Evolutionary conservation across 768 basidiomycete genomes (phyloP).

Genomic region (Clavulina sp.): DNA sequence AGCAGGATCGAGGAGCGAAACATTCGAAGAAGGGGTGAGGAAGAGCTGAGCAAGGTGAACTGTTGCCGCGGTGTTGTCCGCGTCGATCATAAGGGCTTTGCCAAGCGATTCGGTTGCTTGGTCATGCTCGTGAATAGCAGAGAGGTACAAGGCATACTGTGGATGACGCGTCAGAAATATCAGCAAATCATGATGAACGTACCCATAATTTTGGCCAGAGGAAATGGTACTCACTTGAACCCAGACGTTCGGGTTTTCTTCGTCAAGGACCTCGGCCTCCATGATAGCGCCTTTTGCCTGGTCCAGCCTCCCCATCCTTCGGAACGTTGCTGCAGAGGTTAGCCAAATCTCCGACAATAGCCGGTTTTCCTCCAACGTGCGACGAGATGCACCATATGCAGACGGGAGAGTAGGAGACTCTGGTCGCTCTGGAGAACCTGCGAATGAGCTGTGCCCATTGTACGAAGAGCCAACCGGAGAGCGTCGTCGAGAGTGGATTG

Average conservation of each 20-base stretch:
- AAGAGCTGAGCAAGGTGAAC: constrained; percentile 67
- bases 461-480: constrained; percentile 15
- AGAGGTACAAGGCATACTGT: constrained; percentile 60
- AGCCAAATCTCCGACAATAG: constrained; percentile 81
- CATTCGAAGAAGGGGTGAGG: constrained; percentile 20
- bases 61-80: constrained; percentile 57
- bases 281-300: constrained; percentile 82
- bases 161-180: not conserved
- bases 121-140: constrained; percentile 35
- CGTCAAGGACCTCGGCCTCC: constrained; percentile 82
- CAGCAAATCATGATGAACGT: not conserved
- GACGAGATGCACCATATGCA: constrained; percentile 25
- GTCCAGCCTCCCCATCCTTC: constrained; percentile 75
- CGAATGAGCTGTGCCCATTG: not conserved
- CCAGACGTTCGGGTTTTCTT: constrained; percentile 80
- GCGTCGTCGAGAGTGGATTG: constrained; percentile 64
- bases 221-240: constrained; percentile 49
- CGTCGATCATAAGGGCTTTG: constrained; percentile 78
- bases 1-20: constrained; percentile 14
- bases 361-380: constrained; percentile 34
- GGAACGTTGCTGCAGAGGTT: constrained; percentile 85
- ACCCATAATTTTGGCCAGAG: not conserved
- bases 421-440: not conserved
- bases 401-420: constrained; percentile 16
- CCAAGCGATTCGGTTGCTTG: constrained; percentile 61